Evolutionary conservation across 306 rosid genomes (phyloP), one percentile per base, ranked within the genome.

Genomic region (Cicer judaicum): DNA sequence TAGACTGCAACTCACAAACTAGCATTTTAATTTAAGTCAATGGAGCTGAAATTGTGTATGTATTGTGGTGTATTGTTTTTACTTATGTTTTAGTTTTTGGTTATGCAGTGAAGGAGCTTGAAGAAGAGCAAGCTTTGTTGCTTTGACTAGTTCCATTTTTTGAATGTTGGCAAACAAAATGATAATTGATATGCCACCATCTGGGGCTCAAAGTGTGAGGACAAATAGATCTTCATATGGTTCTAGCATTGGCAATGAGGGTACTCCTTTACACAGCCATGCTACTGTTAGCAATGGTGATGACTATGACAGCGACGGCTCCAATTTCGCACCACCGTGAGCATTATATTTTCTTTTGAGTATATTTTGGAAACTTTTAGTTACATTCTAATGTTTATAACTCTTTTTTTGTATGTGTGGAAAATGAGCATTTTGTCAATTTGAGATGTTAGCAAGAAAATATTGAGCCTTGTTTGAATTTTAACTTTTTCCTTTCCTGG

Each of bases 301-400:
- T 76, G 96, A 67, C n/a, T 89, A 91, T 55, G 97, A 86, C 56
- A 90, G 93, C 39, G 92, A 85, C 50, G 81, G 77, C 79, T 85
- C 90, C 76, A 91, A 81, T 82, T 88, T 93, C 14, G 93, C 97
- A 60, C 96, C 98, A 29, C 65, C 83, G 98, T 93, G 80, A 87
- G 98, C 78, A 36, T 55, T 79, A 24, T 50, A 65, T 72, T 65
- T 36, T 59, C 50, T 43, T 63, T 47, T 48, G 54, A 50, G 41
- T n/a, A 61, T 74, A 8, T 14, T 14, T 53, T 62, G 69, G 46
- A 40, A 3, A 16, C 50, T 67, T 12, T 46, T 10, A 10, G 55
- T 61, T 48, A 10, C 48, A 65, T 6, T 65, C 3, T 57, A 21
- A 43, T 61, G 64, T 67, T 64, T 34, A 44, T 43, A 18, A 10